Evolutionary conservation across 2,329 filamentous ascomycete genomes (phyloP).

Genomic region (Claviceps monticola): DNA sequence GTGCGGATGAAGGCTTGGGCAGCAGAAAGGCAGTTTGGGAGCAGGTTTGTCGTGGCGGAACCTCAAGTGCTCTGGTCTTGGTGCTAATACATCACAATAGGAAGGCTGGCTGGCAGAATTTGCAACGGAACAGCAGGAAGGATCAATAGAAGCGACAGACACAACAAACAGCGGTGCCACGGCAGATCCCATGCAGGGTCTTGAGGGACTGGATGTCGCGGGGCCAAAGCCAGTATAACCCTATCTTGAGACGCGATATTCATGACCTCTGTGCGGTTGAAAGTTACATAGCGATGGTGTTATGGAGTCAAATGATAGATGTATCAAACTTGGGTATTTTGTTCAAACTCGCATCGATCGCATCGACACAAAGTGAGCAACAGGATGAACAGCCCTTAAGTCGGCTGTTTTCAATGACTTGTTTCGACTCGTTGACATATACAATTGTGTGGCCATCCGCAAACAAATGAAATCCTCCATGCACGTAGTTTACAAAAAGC

Average conservation of each 20-base stretch:
- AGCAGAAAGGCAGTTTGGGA: slow-evolving; percentile 95
- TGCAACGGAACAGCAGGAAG: slow-evolving; percentile 64
- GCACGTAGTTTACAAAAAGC: slow-evolving; percentile 1
- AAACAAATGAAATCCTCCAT: slow-evolving; percentile 4
- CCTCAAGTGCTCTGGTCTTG: not conserved
- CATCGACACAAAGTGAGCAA: slow-evolving; percentile 12
- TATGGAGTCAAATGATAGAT: slow-evolving; percentile 14
- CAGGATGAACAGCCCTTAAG: slow-evolving; percentile 1
- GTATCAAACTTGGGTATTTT: slow-evolving; percentile 6
- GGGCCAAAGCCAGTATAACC: slow-evolving; percentile 66
- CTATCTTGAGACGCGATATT: slow-evolving; percentile 1
- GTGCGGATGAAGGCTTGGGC: slow-evolving; percentile 71
- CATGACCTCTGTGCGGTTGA: slow-evolving; percentile 8
- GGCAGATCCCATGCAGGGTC: slow-evolving; percentile 86
- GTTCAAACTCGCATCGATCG: slow-evolving; percentile 8
- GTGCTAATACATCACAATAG: slow-evolving; percentile 30
- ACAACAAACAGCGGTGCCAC: slow-evolving; percentile 32
- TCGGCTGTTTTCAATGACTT: slow-evolving; percentile 8
- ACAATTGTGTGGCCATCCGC: slow-evolving; percentile 7
- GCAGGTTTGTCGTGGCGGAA: slow-evolving; percentile 50
- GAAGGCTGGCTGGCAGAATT: slow-evolving; percentile 88
- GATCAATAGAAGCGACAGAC: slow-evolving; percentile 15
- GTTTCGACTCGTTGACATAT: slow-evolving; percentile 6
- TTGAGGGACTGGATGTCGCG: slow-evolving; percentile 86
- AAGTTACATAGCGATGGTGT: slow-evolving; percentile 33